These are phyloP conservation scores for Fusarium odoratissimum DNA, from an alignment of 2,329 filamentous ascomycete species.

Conservation along the genomic window DNA sequence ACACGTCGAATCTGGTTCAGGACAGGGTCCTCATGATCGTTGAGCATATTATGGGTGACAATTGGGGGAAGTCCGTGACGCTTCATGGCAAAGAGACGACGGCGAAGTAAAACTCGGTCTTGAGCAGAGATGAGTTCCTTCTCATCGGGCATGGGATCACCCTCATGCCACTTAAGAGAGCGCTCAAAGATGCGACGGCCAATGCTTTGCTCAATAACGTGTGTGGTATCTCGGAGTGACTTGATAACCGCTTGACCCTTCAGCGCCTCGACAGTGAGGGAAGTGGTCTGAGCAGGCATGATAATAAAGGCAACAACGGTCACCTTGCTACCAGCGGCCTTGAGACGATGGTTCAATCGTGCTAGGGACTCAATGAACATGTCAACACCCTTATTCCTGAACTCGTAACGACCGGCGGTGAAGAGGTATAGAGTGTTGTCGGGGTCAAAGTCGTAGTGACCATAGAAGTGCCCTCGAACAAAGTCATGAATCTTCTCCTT, in stretches of 20 bases:
- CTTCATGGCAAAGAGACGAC: slow-evolving; percentile 97
- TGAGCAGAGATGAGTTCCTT: slow-evolving; percentile 94
- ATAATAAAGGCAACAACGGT: slow-evolving; percentile 98
- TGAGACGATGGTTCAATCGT: slow-evolving; percentile 92
- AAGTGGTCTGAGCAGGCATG: slow-evolving; percentile 97
- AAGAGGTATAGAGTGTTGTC: slow-evolving; percentile 99
- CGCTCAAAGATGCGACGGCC: slow-evolving; percentile 95
- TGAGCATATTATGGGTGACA: slow-evolving; percentile 98
- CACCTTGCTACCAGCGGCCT: slow-evolving; percentile 84
- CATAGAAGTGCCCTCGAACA: slow-evolving; percentile 97
- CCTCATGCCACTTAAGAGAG: slow-evolving; percentile 94
- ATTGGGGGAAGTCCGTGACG: slow-evolving; percentile 89
- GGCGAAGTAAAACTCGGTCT: slow-evolving; percentile 91
- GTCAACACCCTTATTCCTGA: slow-evolving; percentile 97
- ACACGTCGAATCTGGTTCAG: slow-evolving; percentile 96
- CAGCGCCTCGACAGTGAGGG: slow-evolving; percentile 92
- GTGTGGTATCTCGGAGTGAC: slow-evolving; percentile 90
- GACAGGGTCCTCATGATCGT: slow-evolving; percentile 92
- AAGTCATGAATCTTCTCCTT: slow-evolving; percentile 99
- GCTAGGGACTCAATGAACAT: slow-evolving; percentile 99
- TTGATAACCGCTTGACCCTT: slow-evolving; percentile 98
- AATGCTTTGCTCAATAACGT: slow-evolving; percentile 91
- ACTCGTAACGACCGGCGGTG: slow-evolving; percentile 96
- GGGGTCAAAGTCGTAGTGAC: slow-evolving; percentile 95
- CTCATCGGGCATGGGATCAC: slow-evolving; percentile 92